These are phyloP conservation scores for Brassica rapa DNA, from an alignment of 345 rosid genomes.

Conservation along the genomic window DNA sequence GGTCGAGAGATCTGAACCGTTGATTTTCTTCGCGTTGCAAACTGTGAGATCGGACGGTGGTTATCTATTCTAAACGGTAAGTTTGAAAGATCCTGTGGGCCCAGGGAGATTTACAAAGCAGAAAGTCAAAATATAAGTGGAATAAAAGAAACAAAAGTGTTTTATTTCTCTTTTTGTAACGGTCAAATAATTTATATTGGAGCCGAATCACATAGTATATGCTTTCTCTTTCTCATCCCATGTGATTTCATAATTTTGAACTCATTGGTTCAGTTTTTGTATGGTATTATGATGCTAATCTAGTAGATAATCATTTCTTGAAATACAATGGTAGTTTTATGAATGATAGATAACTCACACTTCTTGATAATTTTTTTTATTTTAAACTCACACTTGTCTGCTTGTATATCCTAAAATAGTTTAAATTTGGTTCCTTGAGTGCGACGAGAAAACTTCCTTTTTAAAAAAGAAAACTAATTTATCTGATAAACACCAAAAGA, in stretches of 20 bases:
- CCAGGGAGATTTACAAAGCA: neutral
- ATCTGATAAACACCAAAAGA: neutral
- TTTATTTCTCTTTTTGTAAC: conserved; percentile 25
- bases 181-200: conserved; percentile 45
- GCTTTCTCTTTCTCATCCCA: conserved; percentile 6
- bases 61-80: conserved; percentile 45
- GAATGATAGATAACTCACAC: neutral
- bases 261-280: neutral
- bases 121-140: conserved; percentile 40
- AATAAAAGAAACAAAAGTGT: neutral
- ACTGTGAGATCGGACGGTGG: conserved; percentile 42
- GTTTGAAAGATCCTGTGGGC: conserved; percentile 34
- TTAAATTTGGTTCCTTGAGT: neutral
- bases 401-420: neutral
- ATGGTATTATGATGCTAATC: neutral
- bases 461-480: neutral
- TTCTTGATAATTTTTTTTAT: too few species aligned
- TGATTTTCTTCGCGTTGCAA: neutral
- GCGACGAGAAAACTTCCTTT: neutral
- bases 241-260: conserved; percentile 33
- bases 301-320: neutral
- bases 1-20: conserved; percentile 55
- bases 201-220: conserved; percentile 8
- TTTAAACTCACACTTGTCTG: neutral
- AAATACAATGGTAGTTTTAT: neutral